phyloP scores from a whole-genome alignment of 441 rosid genomes.

The Populus hybrid region DNA sequence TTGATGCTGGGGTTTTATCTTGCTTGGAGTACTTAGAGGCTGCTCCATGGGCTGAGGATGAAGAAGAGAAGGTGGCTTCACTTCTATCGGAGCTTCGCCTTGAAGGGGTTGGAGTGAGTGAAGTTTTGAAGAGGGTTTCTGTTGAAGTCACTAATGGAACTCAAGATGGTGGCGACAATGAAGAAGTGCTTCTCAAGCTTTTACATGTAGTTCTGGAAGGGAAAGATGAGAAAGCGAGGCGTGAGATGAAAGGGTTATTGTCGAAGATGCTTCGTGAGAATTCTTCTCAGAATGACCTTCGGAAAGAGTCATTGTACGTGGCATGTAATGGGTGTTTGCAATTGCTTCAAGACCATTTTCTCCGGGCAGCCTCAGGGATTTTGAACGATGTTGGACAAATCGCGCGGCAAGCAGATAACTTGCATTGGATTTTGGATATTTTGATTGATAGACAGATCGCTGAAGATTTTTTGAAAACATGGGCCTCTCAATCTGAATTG shows the following conservation, averaged over 20 bases:
- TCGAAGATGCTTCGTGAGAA: slow-evolving; percentile 94
- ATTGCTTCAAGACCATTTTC: slow-evolving; percentile 54
- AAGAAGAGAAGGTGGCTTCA: slow-evolving; percentile 84
- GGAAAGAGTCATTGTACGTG: slow-evolving; percentile 81
- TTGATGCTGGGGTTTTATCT: slow-evolving; percentile 89
- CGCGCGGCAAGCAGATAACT: slow-evolving; percentile 85
- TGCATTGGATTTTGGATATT: slow-evolving; percentile 91
- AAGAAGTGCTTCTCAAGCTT: slow-evolving; percentile 81
- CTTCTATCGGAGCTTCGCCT: slow-evolving; percentile 75
- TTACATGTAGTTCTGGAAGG: slow-evolving; percentile 89
- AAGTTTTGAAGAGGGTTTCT: slow-evolving; percentile 88
- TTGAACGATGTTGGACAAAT: slow-evolving; percentile 62
- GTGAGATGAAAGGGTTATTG: slow-evolving; percentile 91
- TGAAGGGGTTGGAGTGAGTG: slow-evolving; percentile 87
- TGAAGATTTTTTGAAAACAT: slow-evolving; percentile 73
- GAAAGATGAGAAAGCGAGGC: slow-evolving; percentile 94
- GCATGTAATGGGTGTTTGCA: slow-evolving; percentile 88
- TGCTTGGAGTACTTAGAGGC: slow-evolving; percentile 97
- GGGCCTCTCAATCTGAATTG: slow-evolving; percentile 87
- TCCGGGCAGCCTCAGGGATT: slow-evolving; percentile 63
- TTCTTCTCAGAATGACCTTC: slow-evolving; percentile 77
- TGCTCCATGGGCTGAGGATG: slow-evolving; percentile 99
- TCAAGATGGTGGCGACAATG: slow-evolving; percentile 48
- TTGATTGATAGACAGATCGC: slow-evolving; percentile 90
- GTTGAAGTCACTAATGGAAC: slow-evolving; percentile 54